Base-by-base conservation (phyloP, 2,329 filamentous ascomycete genomes). In the Chaetothyriales sp. region DNA sequence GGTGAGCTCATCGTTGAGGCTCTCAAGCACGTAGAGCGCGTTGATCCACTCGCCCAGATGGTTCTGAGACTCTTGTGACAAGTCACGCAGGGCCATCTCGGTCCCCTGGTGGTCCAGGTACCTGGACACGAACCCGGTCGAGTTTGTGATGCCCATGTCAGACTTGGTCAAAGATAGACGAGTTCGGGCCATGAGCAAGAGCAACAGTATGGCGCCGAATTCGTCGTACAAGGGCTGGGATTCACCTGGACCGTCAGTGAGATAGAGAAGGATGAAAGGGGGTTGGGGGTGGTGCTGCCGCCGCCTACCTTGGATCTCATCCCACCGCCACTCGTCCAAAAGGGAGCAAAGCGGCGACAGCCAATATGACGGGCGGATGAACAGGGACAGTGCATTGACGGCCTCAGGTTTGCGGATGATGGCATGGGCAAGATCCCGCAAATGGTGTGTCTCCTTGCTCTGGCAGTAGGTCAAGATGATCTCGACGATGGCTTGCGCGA, bases 401-500 rank as follows among this genome's bases (percentile, higher is more conserved):
- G 73, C 70, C 28, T 73, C 70, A 2, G 77, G 71, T 49, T 73
- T 75, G 46, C 73, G 74, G 15, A 76, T 74, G 15, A 82, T 64
- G 1, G 72, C 66, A 54, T 75, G 78, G 61, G 78, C 81, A 2
- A 81, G 71, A 5, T 71, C 73, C 57, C 80, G 80, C 49, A 83
- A 64, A 18, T 78, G 77, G 70, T 80, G 78, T 0, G 78, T 81
- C 58, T 79, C 78, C 62, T 78, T 79, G 45, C 71, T 74, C 20
- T 71, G 68, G 60, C 77, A 81, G 22, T 81, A 69, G 54, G 71
- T 71, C 52, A 75, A 68, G 65, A 80, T 73, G 39, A 77, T 64
- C 67, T 86, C 83, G 42, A 81, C 78, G 44, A 89, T 72, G 2
- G 88, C 89, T 53, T 83, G 80, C 48, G 84, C 84, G 18, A 93